phyloP scores from a whole-genome alignment of 257 asterid genomes.

The Fraxinus pennsylvanica region DNA sequence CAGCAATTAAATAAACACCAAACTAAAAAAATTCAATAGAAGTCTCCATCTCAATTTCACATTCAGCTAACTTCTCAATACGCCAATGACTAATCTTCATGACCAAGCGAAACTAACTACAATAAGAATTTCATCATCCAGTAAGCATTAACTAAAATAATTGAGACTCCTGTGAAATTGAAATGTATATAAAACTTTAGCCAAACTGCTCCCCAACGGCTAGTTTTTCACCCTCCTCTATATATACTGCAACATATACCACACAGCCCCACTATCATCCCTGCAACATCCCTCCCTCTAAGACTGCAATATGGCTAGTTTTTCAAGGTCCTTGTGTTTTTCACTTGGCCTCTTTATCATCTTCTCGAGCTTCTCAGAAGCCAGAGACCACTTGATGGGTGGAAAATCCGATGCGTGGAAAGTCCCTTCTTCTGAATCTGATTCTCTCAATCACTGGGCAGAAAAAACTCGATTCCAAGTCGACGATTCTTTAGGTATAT shows the following conservation, averaged over 20 bases:
- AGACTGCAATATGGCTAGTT: constrained; percentile 16
- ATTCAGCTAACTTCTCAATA: not conserved
- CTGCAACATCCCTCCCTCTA: not conserved
- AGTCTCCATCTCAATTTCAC: not conserved
- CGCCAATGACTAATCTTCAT: not conserved
- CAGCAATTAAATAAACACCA: not conserved
- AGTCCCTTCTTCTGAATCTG: constrained; percentile 48
- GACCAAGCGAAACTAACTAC: not conserved
- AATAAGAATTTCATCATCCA: not conserved
- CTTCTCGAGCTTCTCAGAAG: constrained; percentile 47
- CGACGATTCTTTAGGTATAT: constrained; percentile 74
- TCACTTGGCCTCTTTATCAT: constrained; percentile 25
- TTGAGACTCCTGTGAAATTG: not conserved
- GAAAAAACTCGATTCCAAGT: constrained; percentile 57
- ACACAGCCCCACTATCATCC: not conserved
- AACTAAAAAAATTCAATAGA: not conserved
- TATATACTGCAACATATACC: not conserved
- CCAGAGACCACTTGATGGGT: constrained; percentile 58
- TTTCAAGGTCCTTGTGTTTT: constrained; percentile 35
- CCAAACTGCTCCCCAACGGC: constrained; percentile 9
- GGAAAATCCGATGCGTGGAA: constrained; percentile 62
- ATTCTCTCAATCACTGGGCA: constrained; percentile 73
- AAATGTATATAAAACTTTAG: not conserved
- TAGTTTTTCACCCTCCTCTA: not conserved
- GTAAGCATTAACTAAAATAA: not conserved